A percentile compares a stretch with the other conserved stretches of the same genome.
These are phyloP conservation scores for Emergomyces pasteurianus DNA, from an alignment of 2,329 filamentous ascomycete genomes.

Conservation along the genomic window DNA sequence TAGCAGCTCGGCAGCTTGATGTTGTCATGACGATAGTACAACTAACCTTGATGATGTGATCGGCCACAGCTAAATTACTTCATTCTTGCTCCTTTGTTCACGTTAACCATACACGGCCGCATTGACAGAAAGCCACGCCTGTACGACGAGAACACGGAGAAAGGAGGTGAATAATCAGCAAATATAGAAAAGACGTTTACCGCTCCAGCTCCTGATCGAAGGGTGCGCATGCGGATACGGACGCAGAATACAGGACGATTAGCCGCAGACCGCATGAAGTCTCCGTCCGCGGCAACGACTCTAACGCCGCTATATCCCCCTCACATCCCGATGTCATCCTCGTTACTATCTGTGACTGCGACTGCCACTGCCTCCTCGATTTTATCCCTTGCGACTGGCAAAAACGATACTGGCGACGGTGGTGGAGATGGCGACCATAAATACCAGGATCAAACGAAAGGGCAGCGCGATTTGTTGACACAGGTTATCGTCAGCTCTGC, in stretches of 20 bases:
- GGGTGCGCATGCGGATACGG: neutral
- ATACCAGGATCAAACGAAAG: slow-evolving; percentile 22
- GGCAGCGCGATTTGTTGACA: slow-evolving; percentile 31
- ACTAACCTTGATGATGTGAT: neutral
- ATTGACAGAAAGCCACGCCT: neutral
- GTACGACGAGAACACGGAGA: neutral
- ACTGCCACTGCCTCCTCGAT: slow-evolving; percentile 12
- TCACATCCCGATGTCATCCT: slow-evolving; percentile 6
- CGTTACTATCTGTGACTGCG: slow-evolving; percentile 17
- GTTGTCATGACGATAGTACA: neutral
- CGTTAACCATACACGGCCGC: no score
- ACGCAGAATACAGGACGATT: neutral
- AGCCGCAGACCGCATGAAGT: neutral
- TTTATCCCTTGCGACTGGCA: slow-evolving; percentile 12
- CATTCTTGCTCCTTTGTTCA: neutral
- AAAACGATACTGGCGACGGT: slow-evolving; percentile 9
- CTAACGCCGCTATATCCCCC: neutral
- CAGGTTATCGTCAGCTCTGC: slow-evolving; percentile 34
- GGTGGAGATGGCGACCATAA: slow-evolving; percentile 13
- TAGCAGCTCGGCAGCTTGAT: neutral
- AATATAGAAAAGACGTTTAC: neutral
- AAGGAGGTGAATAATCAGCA: neutral
- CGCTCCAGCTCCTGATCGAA: neutral
- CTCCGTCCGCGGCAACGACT: neutral
- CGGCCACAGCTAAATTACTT: neutral